Evolutionary conservation across 2,329 filamentous ascomycete species (phyloP).

Genomic region (Elsinoe arachidis): DNA sequence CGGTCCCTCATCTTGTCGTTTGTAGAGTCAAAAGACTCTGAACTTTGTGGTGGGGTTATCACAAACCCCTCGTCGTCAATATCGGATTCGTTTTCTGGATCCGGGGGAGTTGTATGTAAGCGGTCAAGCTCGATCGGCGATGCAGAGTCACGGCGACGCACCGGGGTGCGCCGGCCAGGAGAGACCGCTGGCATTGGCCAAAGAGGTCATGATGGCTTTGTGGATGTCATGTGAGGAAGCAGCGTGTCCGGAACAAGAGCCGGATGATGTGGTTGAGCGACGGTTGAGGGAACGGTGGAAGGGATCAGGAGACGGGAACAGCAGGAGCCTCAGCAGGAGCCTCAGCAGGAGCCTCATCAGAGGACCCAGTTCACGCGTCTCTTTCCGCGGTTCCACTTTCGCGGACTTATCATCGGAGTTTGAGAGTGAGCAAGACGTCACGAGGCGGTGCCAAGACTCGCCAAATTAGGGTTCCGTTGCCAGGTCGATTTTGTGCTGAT

Average conservation of each 20-base stretch:
- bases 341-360: too few species aligned
- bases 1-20: conserved; percentile 3
- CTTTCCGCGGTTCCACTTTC: neutral
- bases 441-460: neutral
- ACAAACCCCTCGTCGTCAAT: neutral
- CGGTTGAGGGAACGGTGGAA: conserved; percentile 1
- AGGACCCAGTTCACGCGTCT: neutral
- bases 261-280: neutral
- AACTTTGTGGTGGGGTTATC: neutral
- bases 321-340: too few species aligned
- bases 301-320: neutral
- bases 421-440: neutral
- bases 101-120: neutral
- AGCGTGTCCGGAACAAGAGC: neutral
- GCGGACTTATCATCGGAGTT: neutral
- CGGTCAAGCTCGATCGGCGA: conserved; percentile 12
- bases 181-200: neutral
- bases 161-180: conserved; percentile 1
- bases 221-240: neutral
- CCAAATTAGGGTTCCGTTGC: neutral
- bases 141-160: conserved; percentile 8
- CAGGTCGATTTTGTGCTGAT: neutral
- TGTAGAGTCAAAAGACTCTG: neutral
- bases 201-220: conserved; percentile 8
- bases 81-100: neutral